phyloP scores from a whole-genome alignment of 345 rosid species.

The Pugionium dolabratum region DNA sequence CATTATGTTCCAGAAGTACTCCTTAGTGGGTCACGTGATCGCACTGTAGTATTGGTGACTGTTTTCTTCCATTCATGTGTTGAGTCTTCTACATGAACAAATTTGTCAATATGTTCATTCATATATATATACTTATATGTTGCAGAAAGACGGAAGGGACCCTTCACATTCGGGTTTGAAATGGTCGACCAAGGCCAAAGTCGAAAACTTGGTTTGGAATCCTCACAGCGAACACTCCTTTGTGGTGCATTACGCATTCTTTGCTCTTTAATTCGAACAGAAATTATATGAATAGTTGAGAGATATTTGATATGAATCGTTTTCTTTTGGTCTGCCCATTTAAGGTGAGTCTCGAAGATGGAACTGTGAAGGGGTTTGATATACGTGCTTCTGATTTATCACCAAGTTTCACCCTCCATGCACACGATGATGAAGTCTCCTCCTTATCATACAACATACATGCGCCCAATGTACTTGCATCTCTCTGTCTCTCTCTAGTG shows the following conservation, averaged over 20 bases:
- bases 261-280: not conserved
- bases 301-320: not conserved
- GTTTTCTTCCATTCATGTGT: conserved; percentile 17
- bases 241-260: conserved; percentile 54
- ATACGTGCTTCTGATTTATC: conserved; percentile 46
- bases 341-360: conserved; percentile 81
- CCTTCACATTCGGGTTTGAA: conserved; percentile 68
- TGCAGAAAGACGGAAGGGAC: conserved; percentile 75
- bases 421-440: conserved; percentile 62
- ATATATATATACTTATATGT: conserved; percentile 9
- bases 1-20: conserved; percentile 69
- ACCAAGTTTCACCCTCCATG: conserved; percentile 71
- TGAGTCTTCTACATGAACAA: not conserved
- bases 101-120: not conserved
- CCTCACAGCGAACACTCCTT: conserved; percentile 78
- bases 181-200: conserved; percentile 61
- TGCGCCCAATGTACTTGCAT: conserved; percentile 42
- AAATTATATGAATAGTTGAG: too few relatives aligned
- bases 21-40: conserved; percentile 86
- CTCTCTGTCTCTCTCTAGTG: not conserved
- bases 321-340: conserved; percentile 12
- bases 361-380: conserved; percentile 74
- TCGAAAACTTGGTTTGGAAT: conserved; percentile 86
- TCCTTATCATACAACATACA: conserved; percentile 59
- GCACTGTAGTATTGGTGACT: conserved; percentile 72